Base-by-base conservation (phyloP, 495 filamentous ascomycete species). In the Bombardia bombarda region DNA sequence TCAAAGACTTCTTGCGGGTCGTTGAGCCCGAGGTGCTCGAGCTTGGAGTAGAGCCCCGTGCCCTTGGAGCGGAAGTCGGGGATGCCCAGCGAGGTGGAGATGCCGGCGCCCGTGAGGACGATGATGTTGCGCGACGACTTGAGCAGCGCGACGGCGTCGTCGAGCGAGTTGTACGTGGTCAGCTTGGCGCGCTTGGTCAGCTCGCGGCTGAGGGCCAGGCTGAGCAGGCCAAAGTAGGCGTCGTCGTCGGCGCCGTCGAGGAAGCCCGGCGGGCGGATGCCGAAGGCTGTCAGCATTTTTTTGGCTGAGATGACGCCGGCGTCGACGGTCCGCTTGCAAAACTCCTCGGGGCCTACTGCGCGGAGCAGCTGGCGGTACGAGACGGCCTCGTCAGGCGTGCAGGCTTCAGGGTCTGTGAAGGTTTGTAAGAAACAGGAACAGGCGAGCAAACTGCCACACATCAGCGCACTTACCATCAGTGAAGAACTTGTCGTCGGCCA, bases 1-100 rank as follows among this genome's bases (percentile, higher is more conserved):
- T 95, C 87, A 53, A 98, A 97, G 8, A 95, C 90, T 48, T 96
- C 88, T 56, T 96, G 88, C 0, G 90, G 90, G 50, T 95, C 90
- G 45, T 67, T 80, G 33, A 92, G 76, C 1, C 69, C 69, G 10
- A 78, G 62, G 51, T 86, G 81, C 49, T 74, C 80, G 9, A 97
- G 71, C 52, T 89, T 83, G 20, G 89, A 84, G 62, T 97, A 98
- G 40, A 94, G 74, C 13, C 87, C 87, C 0, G 77, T 89, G 48
- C 84, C 85, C 54, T 87, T 86, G 2, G 85, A 89, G 38, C 87
- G 76, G 51, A 93, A 94, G 55, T 94, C 87, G 37, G 87, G 87
- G 40, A 93, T 90, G 28, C 87, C 87, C n/a, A 89, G 78, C 19
- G 83, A 86, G 14, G 87, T 90, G 25, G 84, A 88, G 38, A 96